Conservation (phyloP, 1,284 basidiomycete species). For the Athelia psychrophila region DNA sequence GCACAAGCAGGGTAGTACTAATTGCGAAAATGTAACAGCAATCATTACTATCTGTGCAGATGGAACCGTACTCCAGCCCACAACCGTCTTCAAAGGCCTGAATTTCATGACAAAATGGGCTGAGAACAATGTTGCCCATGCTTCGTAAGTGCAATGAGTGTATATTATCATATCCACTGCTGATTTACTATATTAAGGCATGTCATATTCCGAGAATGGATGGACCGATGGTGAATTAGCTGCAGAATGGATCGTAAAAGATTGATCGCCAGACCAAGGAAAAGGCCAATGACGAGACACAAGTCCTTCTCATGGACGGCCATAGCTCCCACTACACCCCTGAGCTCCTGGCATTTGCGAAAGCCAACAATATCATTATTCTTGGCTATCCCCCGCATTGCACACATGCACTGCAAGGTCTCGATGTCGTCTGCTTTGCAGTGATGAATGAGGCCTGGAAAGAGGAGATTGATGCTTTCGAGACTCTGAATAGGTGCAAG, state of each 20-base stretch:
- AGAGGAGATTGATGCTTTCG: conserved; percentile 13
- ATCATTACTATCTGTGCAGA: conserved; percentile 33
- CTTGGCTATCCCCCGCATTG: conserved; percentile 37
- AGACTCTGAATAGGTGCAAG: conserved; percentile 7
- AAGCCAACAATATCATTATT: conserved; percentile 29
- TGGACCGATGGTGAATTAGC: conserved; percentile 24
- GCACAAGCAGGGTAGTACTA: conserved; percentile 22
- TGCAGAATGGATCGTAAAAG: conserved; percentile 25
- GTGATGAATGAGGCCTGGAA: conserved; percentile 17
- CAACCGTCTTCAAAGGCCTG: conserved; percentile 34
- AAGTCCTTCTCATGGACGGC: conserved; percentile 33
- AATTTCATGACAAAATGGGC: conserved; percentile 25
- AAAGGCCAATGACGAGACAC: conserved; percentile 24
- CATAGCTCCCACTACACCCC: conserved; percentile 36
- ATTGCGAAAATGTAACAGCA: conserved; percentile 30
- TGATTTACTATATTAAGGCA: conserved; percentile 9
- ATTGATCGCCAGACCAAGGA: conserved; percentile 26
- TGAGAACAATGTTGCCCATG: conserved; percentile 21
- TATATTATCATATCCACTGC: too few relatives aligned
- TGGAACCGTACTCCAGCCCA: conserved; percentile 23
- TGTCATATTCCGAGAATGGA: conserved; percentile 20
- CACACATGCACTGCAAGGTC: conserved; percentile 35
- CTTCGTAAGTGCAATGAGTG: conserved; percentile 16
- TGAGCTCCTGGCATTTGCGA: conserved; percentile 28
- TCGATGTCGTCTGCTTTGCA: conserved; percentile 37